A percentile compares a stretch with the other conserved stretches of the same genome.
Evolutionary conservation across 164 flowering plant species (phyloP).

Genomic region (Tetracentron sinense): DNA sequence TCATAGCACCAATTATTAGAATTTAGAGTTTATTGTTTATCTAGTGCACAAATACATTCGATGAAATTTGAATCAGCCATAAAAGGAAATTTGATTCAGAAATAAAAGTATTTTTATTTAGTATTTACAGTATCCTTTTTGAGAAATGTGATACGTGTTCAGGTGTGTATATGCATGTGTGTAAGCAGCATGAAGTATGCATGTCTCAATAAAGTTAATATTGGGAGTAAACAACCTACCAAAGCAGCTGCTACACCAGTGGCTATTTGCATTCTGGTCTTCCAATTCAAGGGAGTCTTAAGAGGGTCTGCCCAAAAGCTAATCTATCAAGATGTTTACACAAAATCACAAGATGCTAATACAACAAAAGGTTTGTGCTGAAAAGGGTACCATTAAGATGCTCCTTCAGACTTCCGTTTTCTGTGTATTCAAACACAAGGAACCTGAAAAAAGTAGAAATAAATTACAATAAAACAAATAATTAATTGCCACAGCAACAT

Average conservation of each 20-base stretch:
- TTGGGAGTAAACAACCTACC: constrained; percentile 32
- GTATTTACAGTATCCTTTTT: too few species aligned
- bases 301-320: constrained; percentile 60
- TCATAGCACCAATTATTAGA: too few species aligned
- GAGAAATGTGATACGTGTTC: too few species aligned
- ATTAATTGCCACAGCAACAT: neutral
- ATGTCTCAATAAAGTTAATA: neutral
- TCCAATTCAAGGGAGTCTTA: constrained; percentile 86
- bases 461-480: neutral
- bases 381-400: constrained; percentile 62
- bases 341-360: constrained; percentile 1
- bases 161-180: neutral
- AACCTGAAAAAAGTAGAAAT: constrained; percentile 39
- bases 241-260: constrained; percentile 80
- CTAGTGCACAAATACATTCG: too few species aligned
- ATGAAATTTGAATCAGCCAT: too few species aligned
- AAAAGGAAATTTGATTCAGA: too few species aligned
- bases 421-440: constrained; percentile 63
- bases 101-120: too few species aligned
- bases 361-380: constrained; percentile 3
- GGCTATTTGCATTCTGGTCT: constrained; percentile 64
- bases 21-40: too few species aligned
- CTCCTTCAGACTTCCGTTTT: constrained; percentile 76
- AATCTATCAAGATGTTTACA: constrained; percentile 4
- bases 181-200: neutral